Percentiles rank a stretch among this genome's conserved stretches.
Conservation (phyloP, 176 grass and related monocot genomes). For the Luzula sylvatica region DNA sequence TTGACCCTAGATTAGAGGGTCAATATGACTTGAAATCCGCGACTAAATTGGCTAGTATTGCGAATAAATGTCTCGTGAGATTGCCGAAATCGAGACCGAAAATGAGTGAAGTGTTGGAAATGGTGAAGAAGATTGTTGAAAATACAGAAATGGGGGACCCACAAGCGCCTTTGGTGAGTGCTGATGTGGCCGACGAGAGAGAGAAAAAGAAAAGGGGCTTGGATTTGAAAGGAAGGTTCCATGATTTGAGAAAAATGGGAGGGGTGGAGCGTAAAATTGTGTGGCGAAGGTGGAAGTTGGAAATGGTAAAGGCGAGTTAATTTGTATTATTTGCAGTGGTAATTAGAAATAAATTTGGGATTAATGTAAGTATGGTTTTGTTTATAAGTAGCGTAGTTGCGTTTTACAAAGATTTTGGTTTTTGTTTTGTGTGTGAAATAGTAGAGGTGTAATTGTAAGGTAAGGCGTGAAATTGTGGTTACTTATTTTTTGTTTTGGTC, state of each 20-base stretch:
- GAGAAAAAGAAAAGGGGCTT: conserved; percentile 34
- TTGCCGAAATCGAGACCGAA: conserved; percentile 67
- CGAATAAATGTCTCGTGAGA: conserved; percentile 69
- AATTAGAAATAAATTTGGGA: too few relatives aligned
- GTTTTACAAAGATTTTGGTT: not conserved
- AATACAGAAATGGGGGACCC: conserved; percentile 32
- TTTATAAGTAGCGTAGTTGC: not conserved
- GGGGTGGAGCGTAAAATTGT: conserved; percentile 26
- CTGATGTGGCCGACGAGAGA: conserved; percentile 2
- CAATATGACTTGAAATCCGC: conserved; percentile 67
- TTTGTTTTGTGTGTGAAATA: not conserved
- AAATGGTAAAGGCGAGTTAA: conserved; percentile 53
- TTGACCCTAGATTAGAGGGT: conserved; percentile 60
- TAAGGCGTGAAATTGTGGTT: too few relatives aligned
- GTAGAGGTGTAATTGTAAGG: not conserved
- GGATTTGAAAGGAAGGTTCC: conserved; percentile 38
- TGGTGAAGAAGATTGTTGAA: conserved; percentile 52
- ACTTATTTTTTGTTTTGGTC: too few relatives aligned
- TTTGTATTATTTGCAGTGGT: not conserved
- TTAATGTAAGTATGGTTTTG: conserved; percentile 32
- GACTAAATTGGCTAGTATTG: conserved; percentile 45
- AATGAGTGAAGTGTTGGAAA: conserved; percentile 86
- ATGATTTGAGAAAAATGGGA: conserved; percentile 29
- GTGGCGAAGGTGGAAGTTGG: conserved; percentile 55
- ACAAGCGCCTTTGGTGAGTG: conserved; percentile 34